phyloP scores from a whole-genome alignment of 2,329 filamentous ascomycete species.

The Paradendryphiella salina region DNA sequence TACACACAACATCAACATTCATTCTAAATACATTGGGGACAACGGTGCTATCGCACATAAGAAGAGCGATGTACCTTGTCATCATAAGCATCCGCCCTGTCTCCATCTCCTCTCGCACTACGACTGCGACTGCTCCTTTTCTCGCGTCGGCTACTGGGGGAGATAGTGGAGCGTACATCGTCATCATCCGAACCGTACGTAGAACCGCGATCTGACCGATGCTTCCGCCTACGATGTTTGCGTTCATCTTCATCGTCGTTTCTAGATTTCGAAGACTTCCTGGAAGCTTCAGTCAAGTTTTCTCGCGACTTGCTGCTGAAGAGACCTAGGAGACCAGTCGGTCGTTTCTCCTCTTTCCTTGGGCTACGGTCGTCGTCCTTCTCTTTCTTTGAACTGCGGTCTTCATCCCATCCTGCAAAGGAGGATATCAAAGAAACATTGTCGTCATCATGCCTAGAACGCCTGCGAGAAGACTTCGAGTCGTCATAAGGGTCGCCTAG shows the following conservation, averaged over 20 bases:
- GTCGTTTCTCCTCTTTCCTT: constrained; percentile 45
- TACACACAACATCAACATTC: constrained; percentile 37
- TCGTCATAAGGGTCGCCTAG: constrained; percentile 48
- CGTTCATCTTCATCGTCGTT: constrained; percentile 47
- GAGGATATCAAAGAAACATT: constrained; percentile 48
- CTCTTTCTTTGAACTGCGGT: constrained; percentile 39
- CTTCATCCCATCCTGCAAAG: constrained; percentile 47
- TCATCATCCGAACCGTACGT: constrained; percentile 47
- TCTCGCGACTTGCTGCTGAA: constrained; percentile 54
- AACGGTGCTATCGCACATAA: constrained; percentile 31
- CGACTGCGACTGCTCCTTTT: constrained; percentile 50
- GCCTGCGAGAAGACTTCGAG: constrained; percentile 45
- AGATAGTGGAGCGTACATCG: constrained; percentile 42
- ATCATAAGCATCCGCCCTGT: constrained; percentile 41
- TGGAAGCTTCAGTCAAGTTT: constrained; percentile 36
- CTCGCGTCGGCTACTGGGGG: constrained; percentile 45
- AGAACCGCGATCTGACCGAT: constrained; percentile 46
- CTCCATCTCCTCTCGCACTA: constrained; percentile 40
- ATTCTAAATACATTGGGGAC: constrained; percentile 37
- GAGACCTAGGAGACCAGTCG: constrained; percentile 52
- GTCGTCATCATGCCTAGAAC: constrained; percentile 52
- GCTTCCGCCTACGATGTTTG: constrained; percentile 53
- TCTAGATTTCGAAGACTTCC: constrained; percentile 40
- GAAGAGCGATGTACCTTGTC: constrained; percentile 46
- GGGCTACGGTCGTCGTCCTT: constrained; percentile 32